Base-by-base conservation (phyloP, 2,329 filamentous ascomycete species). In the Trichophyton schoenleinii region DNA sequence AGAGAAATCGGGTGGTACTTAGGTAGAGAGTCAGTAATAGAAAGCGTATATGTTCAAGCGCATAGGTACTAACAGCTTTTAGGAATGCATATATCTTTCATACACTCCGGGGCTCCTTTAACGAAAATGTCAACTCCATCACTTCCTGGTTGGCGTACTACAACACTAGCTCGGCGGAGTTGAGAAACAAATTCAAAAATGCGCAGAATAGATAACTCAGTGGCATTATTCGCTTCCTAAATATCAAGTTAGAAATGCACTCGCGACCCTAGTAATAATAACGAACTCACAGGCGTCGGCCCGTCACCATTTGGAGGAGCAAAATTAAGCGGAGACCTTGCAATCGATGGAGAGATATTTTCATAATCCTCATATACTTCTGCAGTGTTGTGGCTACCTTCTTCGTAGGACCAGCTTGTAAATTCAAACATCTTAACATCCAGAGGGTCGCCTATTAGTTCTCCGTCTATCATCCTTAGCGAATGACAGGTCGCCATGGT, bases 401-500 rank as follows among this genome's bases (percentile, higher is more conserved):
- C 94, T 71, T 96, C 88, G 67, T 89, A 99, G 2, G 84, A 83
- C 94, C 94, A 99, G 4, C 83, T 82, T 0, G 94, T 97, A 67
- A 96, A 99, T 66, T 96, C 87, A 71, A 99, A 99, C 94, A 99
- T 99, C 72, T 97, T 97, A 62, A 96, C 80, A 72, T 99, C 94
- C 1, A 99, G 79, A 3, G 95, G 94, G 69, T 99, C 94, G 0
- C 94, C 94, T 38, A 99, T 81, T 46, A 97, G 82, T 70, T 96
- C 91, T 57, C 84, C 87, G 64, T 97, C 91, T 15, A 99, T 87
- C 9, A 87, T 83, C 55, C 91, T 84, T 7, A 99, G 79, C 0
- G 92, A 95, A 72, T 99, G 94, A 62, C 94, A 99, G 0, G 94
- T 99, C 7, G 94, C 91, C 94, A 99, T 99, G 0, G 91, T 91